phyloP scores from a whole-genome alignment of 805 yeast genomes.

The Teunomyces aglyptinius region DNA sequence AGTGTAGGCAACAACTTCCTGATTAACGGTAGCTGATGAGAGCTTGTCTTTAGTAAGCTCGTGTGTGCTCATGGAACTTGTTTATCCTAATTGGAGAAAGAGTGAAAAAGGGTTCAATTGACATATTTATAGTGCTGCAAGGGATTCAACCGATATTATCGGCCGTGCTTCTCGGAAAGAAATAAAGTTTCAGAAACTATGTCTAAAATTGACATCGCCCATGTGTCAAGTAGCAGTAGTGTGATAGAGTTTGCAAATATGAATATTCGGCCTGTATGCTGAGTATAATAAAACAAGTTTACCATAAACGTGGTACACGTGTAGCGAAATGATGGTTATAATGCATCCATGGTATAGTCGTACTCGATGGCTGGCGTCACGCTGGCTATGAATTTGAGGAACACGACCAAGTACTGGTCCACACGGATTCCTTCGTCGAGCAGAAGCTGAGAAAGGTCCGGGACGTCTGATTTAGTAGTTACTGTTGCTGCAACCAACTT shows the following conservation, averaged over 20 bases:
- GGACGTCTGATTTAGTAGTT: conserved; percentile 8
- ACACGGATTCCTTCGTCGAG: conserved; percentile 57
- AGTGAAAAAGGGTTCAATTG: no score
- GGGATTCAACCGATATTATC: no score
- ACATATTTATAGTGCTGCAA: not conserved
- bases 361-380: conserved; percentile 98
- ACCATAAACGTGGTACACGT: not conserved
- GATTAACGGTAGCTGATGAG: not conserved
- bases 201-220: not conserved
- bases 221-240: not conserved
- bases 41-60: not conserved
- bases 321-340: conserved; percentile 29
- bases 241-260: not conserved
- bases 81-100: no score
- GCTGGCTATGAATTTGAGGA: conserved; percentile 91
- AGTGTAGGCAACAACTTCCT: not conserved
- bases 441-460: conserved; percentile 19
- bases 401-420: conserved; percentile 87
- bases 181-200: no score
- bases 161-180: no score
- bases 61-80: not conserved
- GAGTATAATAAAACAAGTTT: not conserved
- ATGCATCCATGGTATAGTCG: conserved; percentile 97
- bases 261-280: not conserved
- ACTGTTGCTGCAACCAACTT: conserved; percentile 15